phyloP scores from a whole-genome alignment of 1,139 yeast genomes.

The Casaregolazyma suthepensis region DNA sequence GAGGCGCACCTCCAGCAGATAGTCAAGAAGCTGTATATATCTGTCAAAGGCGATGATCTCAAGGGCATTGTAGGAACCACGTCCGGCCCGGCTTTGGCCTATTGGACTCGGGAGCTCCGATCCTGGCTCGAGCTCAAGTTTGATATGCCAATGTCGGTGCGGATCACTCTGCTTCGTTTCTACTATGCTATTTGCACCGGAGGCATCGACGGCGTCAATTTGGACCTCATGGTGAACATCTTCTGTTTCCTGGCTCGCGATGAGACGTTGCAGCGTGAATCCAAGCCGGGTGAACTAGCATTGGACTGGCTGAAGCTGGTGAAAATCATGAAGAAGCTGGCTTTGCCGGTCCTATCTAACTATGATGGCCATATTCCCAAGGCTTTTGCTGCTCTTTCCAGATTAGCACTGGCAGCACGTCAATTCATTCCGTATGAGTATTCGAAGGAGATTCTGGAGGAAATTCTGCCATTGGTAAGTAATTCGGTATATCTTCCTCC shows the following conservation, averaged over 20 bases:
- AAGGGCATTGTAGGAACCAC: constrained; percentile 68
- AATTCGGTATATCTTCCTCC: background rate
- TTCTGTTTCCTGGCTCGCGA: constrained; percentile 46
- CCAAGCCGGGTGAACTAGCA: constrained; percentile 18
- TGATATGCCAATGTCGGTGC: constrained; percentile 64
- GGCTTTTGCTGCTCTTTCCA: constrained; percentile 40
- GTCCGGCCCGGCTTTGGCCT: constrained; percentile 66
- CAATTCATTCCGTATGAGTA: constrained; percentile 37
- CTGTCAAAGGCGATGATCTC: constrained; percentile 69
- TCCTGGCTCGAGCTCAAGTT: constrained; percentile 78
- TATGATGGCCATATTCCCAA: constrained; percentile 27
- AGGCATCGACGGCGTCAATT: constrained; percentile 65
- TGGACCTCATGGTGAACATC: constrained; percentile 58
- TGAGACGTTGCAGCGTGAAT: constrained; percentile 19
- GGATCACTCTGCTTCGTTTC: constrained; percentile 60
- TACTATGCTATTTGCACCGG: constrained; percentile 69
- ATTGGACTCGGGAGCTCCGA: constrained; percentile 84
- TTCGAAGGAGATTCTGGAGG: constrained; percentile 37
- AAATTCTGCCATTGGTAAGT: constrained; percentile 40
- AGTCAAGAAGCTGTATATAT: constrained; percentile 69
- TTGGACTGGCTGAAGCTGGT: constrained; percentile 27
- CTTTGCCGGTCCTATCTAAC: constrained; percentile 20
- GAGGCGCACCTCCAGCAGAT: constrained; percentile 75
- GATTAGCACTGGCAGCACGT: constrained; percentile 45
- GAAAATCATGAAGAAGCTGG: constrained; percentile 20